Conservation (phyloP, 306 rosid genomes). For the Glycine latifolia region DNA sequence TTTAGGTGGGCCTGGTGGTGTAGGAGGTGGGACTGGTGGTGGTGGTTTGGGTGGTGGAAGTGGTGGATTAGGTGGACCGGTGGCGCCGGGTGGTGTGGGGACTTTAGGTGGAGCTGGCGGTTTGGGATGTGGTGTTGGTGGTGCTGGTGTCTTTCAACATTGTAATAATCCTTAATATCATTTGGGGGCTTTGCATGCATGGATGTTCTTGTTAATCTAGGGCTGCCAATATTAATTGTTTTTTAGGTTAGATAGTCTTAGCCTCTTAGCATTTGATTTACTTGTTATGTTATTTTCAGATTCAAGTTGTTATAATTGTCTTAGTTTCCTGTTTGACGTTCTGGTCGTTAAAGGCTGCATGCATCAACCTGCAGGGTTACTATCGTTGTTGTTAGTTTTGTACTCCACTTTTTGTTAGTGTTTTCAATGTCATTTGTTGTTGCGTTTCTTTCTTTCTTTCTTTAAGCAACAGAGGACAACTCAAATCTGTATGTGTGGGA, state of each 20-base stretch:
- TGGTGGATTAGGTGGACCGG: not conserved
- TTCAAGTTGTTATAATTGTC: not conserved
- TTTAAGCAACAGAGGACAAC: not conserved
- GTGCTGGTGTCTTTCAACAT: not conserved
- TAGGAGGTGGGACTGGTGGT: constrained; percentile 34
- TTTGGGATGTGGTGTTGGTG: not conserved
- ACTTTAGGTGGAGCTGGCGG: not conserved
- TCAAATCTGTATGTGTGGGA: not conserved
- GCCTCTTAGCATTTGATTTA: not conserved
- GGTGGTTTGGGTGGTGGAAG: constrained; percentile 37
- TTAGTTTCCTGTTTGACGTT: not conserved
- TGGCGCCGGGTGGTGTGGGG: not conserved
- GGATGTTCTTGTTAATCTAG: not conserved
- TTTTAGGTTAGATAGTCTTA: not conserved
- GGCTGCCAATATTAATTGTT: not conserved
- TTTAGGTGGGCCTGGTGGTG: constrained; percentile 21
- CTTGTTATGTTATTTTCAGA: not conserved
- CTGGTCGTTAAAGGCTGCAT: too few relatives aligned
- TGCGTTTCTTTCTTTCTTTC: not conserved
- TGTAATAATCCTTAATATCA: constrained; percentile 21
- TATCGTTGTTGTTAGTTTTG: not conserved
- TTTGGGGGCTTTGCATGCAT: not conserved
- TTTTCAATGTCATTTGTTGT: not conserved
- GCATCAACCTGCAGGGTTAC: too few relatives aligned
- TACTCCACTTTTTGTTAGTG: not conserved